phyloP scores from a whole-genome alignment of 2,329 filamentous ascomycete genomes.

The Exophiala phaeomuriformis region DNA sequence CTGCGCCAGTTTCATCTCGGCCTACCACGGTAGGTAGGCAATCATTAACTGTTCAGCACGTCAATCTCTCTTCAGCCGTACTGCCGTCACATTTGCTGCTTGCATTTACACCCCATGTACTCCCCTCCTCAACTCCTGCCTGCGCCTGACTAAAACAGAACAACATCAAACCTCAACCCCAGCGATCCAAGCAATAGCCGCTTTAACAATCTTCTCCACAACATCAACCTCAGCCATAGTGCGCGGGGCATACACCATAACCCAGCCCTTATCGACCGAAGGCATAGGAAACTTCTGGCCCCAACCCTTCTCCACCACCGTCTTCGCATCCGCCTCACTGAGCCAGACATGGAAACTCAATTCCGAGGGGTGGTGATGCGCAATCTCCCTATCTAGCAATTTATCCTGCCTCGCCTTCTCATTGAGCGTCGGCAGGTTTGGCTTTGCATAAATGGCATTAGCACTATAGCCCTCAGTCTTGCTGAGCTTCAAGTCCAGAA shows the following conservation, averaged over 20 bases:
- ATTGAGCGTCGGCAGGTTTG: conserved; percentile 11
- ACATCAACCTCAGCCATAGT: conserved; percentile 21
- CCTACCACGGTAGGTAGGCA: no score
- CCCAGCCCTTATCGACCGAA: conserved; percentile 19
- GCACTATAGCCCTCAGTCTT: conserved; percentile 19
- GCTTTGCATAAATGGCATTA: conserved; percentile 17
- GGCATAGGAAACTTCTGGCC: conserved; percentile 16
- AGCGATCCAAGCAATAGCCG: conserved; percentile 13
- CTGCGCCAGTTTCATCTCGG: no score
- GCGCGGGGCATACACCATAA: conserved; percentile 19
- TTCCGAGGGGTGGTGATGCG: conserved; percentile 17
- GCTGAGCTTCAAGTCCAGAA: conserved; percentile 16
- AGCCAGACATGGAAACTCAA: conserved; percentile 21
- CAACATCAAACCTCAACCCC: conserved; percentile 12
- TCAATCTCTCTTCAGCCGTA: no score
- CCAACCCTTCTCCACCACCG: conserved; percentile 21
- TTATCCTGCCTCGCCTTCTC: conserved; percentile 5
- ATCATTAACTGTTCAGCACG: no score
- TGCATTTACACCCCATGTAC: background rate
- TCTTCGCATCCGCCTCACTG: conserved; percentile 18
- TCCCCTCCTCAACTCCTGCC: background rate
- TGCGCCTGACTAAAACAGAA: background rate
- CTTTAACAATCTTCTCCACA: conserved; percentile 16
- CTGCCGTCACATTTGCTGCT: no score
- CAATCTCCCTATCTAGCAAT: conserved; percentile 15